Percentiles rank a stretch among this genome's conserved stretches.
phyloP scores from a whole-genome alignment of 1,284 basidiomycete genomes.

The Farysia itapuensis region DNA sequence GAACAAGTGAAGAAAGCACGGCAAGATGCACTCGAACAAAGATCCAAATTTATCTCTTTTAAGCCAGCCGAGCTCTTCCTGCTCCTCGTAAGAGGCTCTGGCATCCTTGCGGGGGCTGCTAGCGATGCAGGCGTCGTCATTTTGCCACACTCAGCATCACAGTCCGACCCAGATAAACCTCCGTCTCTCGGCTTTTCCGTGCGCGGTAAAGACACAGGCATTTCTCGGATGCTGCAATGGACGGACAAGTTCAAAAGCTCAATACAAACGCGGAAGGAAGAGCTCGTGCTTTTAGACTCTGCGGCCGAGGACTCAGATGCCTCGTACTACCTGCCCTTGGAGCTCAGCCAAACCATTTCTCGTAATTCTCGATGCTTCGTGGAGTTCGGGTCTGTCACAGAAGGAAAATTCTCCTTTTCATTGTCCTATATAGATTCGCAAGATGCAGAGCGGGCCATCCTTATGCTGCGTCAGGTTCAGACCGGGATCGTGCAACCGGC shows the following conservation, averaged over 20 bases:
- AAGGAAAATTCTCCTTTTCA: constrained; percentile 12
- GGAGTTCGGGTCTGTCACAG: constrained; percentile 10
- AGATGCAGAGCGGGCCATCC: constrained; percentile 15
- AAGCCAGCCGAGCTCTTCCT: constrained; percentile 29
- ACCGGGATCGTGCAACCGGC: constrained; percentile 7
- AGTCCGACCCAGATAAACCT: not conserved
- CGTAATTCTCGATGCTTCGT: constrained; percentile 28
- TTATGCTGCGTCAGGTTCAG: constrained; percentile 23
- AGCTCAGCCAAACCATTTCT: constrained; percentile 23
- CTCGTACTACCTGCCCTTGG: constrained; percentile 1
- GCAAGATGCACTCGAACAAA: constrained; percentile 15
- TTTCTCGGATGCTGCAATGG: constrained; percentile 20
- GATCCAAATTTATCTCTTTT: constrained; percentile 10
- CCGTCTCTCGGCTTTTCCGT: constrained; percentile 27
- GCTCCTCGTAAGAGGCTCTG: constrained; percentile 13
- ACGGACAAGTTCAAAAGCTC: constrained; percentile 18
- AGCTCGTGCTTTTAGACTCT: constrained; percentile 10
- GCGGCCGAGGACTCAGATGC: not conserved
- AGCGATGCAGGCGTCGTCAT: constrained; percentile 16
- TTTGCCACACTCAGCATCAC: constrained; percentile 5
- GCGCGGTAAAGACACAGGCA: constrained; percentile 20
- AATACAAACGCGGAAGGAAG: constrained; percentile 11
- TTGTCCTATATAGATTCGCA: constrained; percentile 15
- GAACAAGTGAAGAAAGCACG: constrained; percentile 17
- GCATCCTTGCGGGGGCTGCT: constrained; percentile 16